Evolutionary conservation across 2,329 filamentous ascomycete genomes (phyloP).

Genomic region (Didymella glomerata): DNA sequence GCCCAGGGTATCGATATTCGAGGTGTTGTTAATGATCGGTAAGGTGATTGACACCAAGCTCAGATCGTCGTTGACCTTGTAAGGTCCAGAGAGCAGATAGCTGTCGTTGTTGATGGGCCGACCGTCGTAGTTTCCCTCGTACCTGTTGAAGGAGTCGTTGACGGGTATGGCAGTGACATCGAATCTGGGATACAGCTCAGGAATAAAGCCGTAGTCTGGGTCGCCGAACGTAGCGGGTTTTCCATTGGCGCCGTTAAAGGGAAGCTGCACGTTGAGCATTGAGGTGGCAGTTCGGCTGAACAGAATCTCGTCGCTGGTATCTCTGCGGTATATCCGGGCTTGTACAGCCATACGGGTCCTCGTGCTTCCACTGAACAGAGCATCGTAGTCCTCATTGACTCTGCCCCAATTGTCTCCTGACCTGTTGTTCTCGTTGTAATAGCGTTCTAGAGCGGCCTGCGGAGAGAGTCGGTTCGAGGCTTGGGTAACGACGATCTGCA

Average conservation of each 20-base stretch:
- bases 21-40: slow-evolving; percentile 75
- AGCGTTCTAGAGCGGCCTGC: slow-evolving; percentile 61
- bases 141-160: slow-evolving; percentile 45
- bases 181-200: slow-evolving; percentile 79
- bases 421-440: slow-evolving; percentile 45
- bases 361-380: slow-evolving; percentile 70
- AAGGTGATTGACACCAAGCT: slow-evolving; percentile 83
- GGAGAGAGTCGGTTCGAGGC: slow-evolving; percentile 71
- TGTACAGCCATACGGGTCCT: slow-evolving; percentile 67
- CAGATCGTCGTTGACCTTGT: slow-evolving; percentile 74
- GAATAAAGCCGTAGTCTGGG: slow-evolving; percentile 70
- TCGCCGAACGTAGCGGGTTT: slow-evolving; percentile 68
- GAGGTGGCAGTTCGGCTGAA: slow-evolving; percentile 58
- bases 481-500: slow-evolving; percentile 76
- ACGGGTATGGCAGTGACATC: slow-evolving; percentile 62
- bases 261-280: slow-evolving; percentile 64
- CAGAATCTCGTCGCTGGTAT: slow-evolving; percentile 62
- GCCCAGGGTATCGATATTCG: slow-evolving; percentile 71
- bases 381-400: slow-evolving; percentile 71
- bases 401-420: slow-evolving; percentile 64
- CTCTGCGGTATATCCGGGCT: slow-evolving; percentile 75
- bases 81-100: slow-evolving; percentile 78
- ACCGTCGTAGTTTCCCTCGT: slow-evolving; percentile 55
- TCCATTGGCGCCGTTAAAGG: slow-evolving; percentile 69
- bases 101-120: slow-evolving; percentile 55